phyloP scores from a whole-genome alignment of 2,329 filamentous ascomycete species.

The Eutypa lata region DNA sequence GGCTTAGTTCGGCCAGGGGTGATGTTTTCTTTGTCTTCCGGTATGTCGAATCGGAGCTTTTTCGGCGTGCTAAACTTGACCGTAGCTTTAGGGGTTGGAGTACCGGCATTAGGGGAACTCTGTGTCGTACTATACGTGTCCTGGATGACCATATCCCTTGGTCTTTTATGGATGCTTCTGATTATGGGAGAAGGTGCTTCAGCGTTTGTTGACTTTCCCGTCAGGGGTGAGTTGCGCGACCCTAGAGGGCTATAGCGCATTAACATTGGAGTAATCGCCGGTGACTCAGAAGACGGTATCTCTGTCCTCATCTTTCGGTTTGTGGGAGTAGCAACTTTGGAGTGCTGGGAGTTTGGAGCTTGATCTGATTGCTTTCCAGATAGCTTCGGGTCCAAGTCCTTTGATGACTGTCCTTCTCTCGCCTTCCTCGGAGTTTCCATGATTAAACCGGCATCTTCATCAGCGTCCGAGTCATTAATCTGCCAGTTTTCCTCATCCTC shows the following conservation, averaged over 20 bases:
- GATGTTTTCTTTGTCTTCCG: conserved; percentile 31
- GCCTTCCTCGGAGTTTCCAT: conserved; percentile 25
- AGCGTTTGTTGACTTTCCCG: conserved; percentile 21
- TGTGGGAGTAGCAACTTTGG: conserved; percentile 22
- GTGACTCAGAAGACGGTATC: conserved; percentile 27
- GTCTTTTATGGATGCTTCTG: conserved; percentile 18
- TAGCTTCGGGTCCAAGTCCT: background rate
- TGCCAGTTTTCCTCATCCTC: conserved; percentile 16
- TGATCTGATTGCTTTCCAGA: conserved; percentile 1
- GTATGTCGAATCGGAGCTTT: conserved; percentile 23
- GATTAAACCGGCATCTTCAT: conserved; percentile 17
- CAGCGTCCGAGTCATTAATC: conserved; percentile 24
- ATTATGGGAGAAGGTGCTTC: conserved; percentile 15
- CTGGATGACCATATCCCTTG: conserved; percentile 21
- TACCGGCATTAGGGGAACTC: conserved; percentile 17
- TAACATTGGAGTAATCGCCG: conserved; percentile 21
- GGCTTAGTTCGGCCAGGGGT: conserved; percentile 29
- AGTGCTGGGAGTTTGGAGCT: conserved; percentile 16
- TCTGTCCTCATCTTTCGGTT: conserved; percentile 20
- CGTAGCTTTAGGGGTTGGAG: conserved; percentile 17
- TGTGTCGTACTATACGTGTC: conserved; percentile 27
- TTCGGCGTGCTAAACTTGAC: conserved; percentile 20
- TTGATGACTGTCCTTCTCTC: conserved; percentile 2
- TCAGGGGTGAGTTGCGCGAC: conserved; percentile 22
- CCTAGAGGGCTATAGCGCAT: conserved; percentile 18